These are phyloP conservation scores for Rosa hybrid DNA, from an alignment of 331 rosid species.

Conservation along the genomic window DNA sequence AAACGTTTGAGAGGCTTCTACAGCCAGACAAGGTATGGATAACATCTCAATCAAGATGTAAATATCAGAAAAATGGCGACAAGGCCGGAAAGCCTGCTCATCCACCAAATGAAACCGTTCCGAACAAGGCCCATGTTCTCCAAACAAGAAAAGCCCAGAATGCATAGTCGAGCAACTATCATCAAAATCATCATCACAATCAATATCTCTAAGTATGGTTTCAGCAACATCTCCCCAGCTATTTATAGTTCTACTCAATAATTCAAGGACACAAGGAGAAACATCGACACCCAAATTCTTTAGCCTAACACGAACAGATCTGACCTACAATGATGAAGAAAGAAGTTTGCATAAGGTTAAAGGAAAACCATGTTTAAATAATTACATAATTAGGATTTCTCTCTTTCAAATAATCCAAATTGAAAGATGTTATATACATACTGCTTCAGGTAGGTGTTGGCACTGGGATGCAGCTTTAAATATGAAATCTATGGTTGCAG, in stretches of 20 bases:
- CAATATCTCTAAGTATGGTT: slow-evolving; percentile 87
- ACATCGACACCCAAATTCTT: slow-evolving; percentile 78
- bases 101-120: slow-evolving; percentile 64
- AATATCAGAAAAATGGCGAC: slow-evolving; percentile 79
- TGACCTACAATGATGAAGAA: slow-evolving; percentile 59
- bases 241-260: slow-evolving; percentile 87
- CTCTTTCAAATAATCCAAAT: slow-evolving; percentile 26
- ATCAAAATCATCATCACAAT: slow-evolving; percentile 81
- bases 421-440: slow-evolving; percentile 45
- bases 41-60: slow-evolving; percentile 87
- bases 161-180: slow-evolving; percentile 63
- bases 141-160: slow-evolving; percentile 70
- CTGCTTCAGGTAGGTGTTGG: slow-evolving; percentile 98
- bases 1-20: slow-evolving; percentile 93
- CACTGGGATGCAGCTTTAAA: slow-evolving; percentile 97
- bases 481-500: slow-evolving; percentile 78
- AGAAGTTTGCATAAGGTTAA: slow-evolving; percentile 27
- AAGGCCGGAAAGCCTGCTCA: slow-evolving; percentile 66
- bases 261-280: slow-evolving; percentile 88
- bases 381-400: neutral
- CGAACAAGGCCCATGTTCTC: slow-evolving; percentile 58
- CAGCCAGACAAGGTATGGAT: slow-evolving; percentile 93
- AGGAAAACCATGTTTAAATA: slow-evolving; percentile 14
- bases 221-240: slow-evolving; percentile 99
- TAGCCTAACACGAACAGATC: slow-evolving; percentile 86